Percentiles rank a stretch among this genome's conserved stretches.
phyloP scores from a whole-genome alignment of 1,284 basidiomycete species.

The Microbotryum violaceum region DNA sequence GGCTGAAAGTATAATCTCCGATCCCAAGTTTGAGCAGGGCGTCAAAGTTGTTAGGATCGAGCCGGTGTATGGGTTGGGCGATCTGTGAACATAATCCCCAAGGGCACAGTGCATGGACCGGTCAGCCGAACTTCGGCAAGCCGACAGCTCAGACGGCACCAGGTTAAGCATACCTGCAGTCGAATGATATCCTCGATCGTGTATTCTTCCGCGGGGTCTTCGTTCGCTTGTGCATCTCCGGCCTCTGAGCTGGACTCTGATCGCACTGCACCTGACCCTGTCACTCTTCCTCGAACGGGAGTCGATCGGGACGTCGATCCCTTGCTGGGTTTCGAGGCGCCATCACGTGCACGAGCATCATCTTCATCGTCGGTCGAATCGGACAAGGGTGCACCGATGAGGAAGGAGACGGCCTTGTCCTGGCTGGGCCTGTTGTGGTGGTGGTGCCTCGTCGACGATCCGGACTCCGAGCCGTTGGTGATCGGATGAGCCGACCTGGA shows the following conservation, averaged over 20 bases:
- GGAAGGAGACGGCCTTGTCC: conserved; percentile 17
- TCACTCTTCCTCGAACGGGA: not conserved
- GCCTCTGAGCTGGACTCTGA: not conserved
- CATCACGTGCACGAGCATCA: not conserved
- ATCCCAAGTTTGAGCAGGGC: conserved; percentile 42
- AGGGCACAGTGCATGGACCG: too few relatives aligned
- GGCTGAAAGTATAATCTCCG: conserved; percentile 42
- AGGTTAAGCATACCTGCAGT: conserved; percentile 7
- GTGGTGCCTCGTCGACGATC: not conserved
- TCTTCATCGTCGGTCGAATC: conserved; percentile 18
- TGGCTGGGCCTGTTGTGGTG: conserved; percentile 5
- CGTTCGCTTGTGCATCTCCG: not conserved
- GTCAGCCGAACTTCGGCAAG: not conserved
- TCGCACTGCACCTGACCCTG: not conserved
- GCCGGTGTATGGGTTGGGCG: conserved; percentile 6
- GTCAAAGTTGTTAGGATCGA: conserved; percentile 27
- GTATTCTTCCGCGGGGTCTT: not conserved
- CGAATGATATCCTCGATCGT: conserved; percentile 16
- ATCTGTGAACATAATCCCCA: conserved; percentile 5
- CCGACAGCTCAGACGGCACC: not conserved
- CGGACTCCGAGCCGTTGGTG: not conserved
- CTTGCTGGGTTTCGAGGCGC: too few relatives aligned
- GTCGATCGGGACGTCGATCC: not conserved
- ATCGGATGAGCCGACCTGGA: too few relatives aligned
- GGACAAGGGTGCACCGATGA: conserved; percentile 10